Percentiles rank a stretch among this genome's conserved stretches.
Evolutionary conservation across 192 early-diverging fungal genomes (phyloP).

Genomic region (Phycomyces nitens): DNA sequence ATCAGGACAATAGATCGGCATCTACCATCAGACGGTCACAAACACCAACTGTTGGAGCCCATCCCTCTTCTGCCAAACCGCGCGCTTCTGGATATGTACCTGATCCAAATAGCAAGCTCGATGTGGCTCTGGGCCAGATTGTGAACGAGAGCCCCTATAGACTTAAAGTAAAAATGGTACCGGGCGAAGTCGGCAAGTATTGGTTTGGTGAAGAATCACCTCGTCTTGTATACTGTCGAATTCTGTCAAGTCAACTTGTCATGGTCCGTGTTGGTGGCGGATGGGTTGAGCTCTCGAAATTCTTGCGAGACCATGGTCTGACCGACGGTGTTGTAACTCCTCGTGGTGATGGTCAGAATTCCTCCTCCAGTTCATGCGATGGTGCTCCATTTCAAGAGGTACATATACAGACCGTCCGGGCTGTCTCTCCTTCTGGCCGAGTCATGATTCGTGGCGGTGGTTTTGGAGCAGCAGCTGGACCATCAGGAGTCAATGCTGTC

Average conservation of each 20-base stretch:
- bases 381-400: conserved; percentile 9
- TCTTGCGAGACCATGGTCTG: conserved; percentile 21
- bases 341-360: not conserved
- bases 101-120: conserved; percentile 53
- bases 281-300: conserved; percentile 59
- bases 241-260: conserved; percentile 54
- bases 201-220: conserved; percentile 65
- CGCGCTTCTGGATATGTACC: conserved; percentile 38
- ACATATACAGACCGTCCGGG: conserved; percentile 12
- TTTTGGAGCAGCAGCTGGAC: not conserved
- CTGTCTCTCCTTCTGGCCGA: conserved; percentile 24
- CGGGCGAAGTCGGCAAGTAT: conserved; percentile 57
- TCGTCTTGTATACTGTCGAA: conserved; percentile 59
- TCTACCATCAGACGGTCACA: conserved; percentile 2
- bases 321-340: conserved; percentile 22
- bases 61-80: not conserved
- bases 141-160: conserved; percentile 53
- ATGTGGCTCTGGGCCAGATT: conserved; percentile 56
- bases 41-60: not conserved
- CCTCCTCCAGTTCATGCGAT: not conserved
- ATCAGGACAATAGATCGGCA: not conserved
- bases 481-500: not conserved
- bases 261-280: conserved; percentile 70
- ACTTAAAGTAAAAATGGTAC: conserved; percentile 43
- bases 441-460: conserved; percentile 23